These are phyloP conservation scores for Mortierella sp. DNA, from an alignment of 371 early-diverging fungal genomes.

Conservation along the genomic window DNA sequence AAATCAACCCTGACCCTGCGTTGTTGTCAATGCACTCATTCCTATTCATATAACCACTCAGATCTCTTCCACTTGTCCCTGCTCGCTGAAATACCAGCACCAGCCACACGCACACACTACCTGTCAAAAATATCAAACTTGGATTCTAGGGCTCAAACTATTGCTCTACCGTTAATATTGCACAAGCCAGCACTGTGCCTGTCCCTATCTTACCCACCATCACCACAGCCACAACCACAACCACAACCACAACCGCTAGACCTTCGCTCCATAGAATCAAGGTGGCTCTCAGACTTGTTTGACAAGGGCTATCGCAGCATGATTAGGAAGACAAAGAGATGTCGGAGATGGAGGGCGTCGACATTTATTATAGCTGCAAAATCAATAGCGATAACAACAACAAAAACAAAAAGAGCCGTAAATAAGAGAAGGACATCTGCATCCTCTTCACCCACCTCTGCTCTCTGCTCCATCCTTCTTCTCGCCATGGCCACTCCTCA, in stretches of 20 bases:
- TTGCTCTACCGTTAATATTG: neutral
- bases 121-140: neutral
- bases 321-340: constrained; percentile 2
- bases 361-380: neutral
- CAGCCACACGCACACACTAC: neutral
- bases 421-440: neutral
- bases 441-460: neutral
- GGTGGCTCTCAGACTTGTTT: neutral
- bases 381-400: neutral
- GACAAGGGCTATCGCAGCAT: neutral
- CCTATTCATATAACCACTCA: neutral
- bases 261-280: constrained; percentile 10
- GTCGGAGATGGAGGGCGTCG: constrained; percentile 11
- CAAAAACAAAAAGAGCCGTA: constrained; percentile 7
- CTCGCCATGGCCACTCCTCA: constrained; percentile 3
- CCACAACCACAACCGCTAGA: neutral
- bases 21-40: neutral
- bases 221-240: no score
- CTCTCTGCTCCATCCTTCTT: neutral
- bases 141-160: neutral
- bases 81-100: neutral
- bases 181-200: neutral
- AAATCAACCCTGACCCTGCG: neutral
- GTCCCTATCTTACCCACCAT: neutral
- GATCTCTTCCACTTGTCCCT: neutral